Conservation (phyloP, 2,329 filamentous ascomycete species). For the Cladosporium phlei region DNA sequence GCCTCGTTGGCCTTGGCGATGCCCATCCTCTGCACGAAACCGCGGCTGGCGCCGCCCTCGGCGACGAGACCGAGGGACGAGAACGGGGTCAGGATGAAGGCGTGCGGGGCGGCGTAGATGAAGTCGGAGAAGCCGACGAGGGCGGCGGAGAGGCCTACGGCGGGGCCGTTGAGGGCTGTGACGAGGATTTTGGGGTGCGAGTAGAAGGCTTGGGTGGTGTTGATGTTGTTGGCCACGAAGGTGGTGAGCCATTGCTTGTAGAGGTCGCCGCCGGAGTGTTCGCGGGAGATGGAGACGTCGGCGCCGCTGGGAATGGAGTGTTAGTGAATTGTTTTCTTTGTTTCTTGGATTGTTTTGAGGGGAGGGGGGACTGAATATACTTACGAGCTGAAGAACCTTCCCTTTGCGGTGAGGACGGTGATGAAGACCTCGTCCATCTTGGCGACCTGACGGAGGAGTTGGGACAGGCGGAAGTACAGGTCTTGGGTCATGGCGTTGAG, state of each 20-base stretch:
- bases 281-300: constrained; percentile 60
- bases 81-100: constrained; percentile 89
- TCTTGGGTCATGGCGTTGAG: constrained; percentile 73
- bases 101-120: constrained; percentile 75
- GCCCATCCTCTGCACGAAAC: constrained; percentile 75
- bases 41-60: constrained; percentile 76
- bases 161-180: constrained; percentile 85
- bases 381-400: constrained; percentile 82
- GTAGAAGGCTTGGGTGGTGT: constrained; percentile 86
- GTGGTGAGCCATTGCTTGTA: constrained; percentile 59
- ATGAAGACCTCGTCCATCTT: constrained; percentile 73
- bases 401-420: constrained; percentile 78
- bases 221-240: constrained; percentile 83
- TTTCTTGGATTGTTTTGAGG: not conserved
- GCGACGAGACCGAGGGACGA: constrained; percentile 82
- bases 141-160: constrained; percentile 80
- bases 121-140: constrained; percentile 83
- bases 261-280: constrained; percentile 33
- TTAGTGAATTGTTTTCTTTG: not conserved
- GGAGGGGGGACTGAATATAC: constrained; percentile 28
- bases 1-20: constrained; percentile 84
- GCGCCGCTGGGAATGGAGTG: constrained; percentile 58
- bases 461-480: constrained; percentile 73
- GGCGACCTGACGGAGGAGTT: constrained; percentile 71
- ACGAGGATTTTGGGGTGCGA: constrained; percentile 91